Evolutionary conservation across 768 basidiomycete genomes (phyloP).

Genomic region (Auriculariales sp.): DNA sequence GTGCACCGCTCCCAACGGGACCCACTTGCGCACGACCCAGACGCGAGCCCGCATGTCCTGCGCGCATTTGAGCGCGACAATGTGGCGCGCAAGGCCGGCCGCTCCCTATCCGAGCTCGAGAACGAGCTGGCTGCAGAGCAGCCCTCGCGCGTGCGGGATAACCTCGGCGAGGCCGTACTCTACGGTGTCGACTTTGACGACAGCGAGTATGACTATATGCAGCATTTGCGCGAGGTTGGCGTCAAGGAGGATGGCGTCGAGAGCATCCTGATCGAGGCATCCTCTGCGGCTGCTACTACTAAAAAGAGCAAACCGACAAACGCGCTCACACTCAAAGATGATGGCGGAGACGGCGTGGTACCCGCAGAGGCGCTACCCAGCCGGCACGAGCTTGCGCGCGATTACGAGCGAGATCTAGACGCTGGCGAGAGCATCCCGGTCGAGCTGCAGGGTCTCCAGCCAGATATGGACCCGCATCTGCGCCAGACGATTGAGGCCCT

Average conservation of each 20-base stretch:
- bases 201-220: conserved; percentile 95
- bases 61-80: conserved; percentile 69
- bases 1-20: conserved; percentile 94
- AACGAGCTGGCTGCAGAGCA: conserved; percentile 1
- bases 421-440: conserved; percentile 65
- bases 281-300: conserved; percentile 22
- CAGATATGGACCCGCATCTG: conserved; percentile 92
- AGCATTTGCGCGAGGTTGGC: conserved; percentile 76
- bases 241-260: conserved; percentile 69
- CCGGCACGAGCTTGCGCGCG: conserved; percentile 52
- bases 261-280: conserved; percentile 69
- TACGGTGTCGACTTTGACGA: conserved; percentile 95
- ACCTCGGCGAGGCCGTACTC: conserved; percentile 72
- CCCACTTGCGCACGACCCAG: conserved; percentile 87
- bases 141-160: conserved; percentile 20
- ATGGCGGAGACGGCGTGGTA: conserved; percentile 12
- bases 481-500: conserved; percentile 86
- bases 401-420: conserved; percentile 35
- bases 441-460: conserved; percentile 79
- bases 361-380: conserved; percentile 66
- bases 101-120: conserved; percentile 1
- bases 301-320: conserved; percentile 14
- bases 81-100: conserved; percentile 37
- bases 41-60: conserved; percentile 78
- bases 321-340: neutral